phyloP scores from a whole-genome alignment of 2,329 filamentous ascomycete species.

The Penicillium sp. region DNA sequence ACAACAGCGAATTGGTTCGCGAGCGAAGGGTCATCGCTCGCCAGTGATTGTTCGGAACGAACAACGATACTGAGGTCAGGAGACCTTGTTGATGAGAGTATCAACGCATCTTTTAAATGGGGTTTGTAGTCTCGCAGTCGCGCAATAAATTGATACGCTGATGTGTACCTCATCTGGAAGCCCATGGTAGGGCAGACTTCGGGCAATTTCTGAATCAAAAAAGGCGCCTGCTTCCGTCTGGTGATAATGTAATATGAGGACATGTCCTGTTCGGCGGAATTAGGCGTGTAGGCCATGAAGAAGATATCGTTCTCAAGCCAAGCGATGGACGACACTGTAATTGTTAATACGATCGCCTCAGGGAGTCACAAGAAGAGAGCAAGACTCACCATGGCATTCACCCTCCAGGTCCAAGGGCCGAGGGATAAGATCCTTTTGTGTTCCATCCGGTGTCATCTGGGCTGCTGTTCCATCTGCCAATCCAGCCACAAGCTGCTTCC shows the following conservation, averaged over 20 bases:
- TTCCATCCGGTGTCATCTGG: slow-evolving; percentile 79
- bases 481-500: slow-evolving; percentile 88
- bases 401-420: slow-evolving; percentile 62
- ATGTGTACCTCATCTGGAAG: slow-evolving; percentile 50
- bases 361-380: background rate
- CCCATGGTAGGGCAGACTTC: slow-evolving; percentile 71
- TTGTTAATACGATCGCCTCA: slow-evolving; percentile 1
- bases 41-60: slow-evolving; percentile 64
- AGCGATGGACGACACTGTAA: slow-evolving; percentile 64
- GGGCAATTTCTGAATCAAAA: slow-evolving; percentile 67
- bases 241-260: slow-evolving; percentile 77
- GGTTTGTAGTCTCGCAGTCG: slow-evolving; percentile 77
- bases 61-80: slow-evolving; percentile 75
- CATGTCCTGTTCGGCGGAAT: slow-evolving; percentile 50
- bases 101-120: slow-evolving; percentile 70
- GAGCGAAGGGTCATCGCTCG: slow-evolving; percentile 56
- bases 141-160: slow-evolving; percentile 71
- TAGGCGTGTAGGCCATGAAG: slow-evolving; percentile 69
- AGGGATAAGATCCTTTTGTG: slow-evolving; percentile 71
- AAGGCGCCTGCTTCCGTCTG: slow-evolving; percentile 57
- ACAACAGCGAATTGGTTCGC: slow-evolving; percentile 61
- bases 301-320: slow-evolving; percentile 91
- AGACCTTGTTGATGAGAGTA: slow-evolving; percentile 75
- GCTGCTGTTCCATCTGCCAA: slow-evolving; percentile 70
- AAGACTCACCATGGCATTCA: slow-evolving; percentile 60